These are phyloP conservation scores for Friedmanniomyces simplex DNA, from an alignment of 495 filamentous ascomycete species.

Conservation along the genomic window DNA sequence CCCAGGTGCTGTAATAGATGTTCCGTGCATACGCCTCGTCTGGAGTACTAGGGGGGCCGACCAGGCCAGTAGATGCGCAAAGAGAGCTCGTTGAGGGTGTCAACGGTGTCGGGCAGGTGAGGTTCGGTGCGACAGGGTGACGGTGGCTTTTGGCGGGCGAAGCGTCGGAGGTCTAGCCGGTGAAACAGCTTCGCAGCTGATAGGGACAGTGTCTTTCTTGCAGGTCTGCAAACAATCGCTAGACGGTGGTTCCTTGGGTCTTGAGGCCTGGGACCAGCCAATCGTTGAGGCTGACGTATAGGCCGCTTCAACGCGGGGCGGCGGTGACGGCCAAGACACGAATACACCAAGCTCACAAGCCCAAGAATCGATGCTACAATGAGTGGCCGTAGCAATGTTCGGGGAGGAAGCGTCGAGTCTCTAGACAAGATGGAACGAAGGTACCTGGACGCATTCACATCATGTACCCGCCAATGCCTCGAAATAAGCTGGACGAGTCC, in stretches of 20 bases:
- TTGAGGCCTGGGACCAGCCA: neutral
- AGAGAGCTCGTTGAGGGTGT: neutral
- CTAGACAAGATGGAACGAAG: too few relatives aligned
- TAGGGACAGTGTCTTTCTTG: neutral
- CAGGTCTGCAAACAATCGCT: neutral
- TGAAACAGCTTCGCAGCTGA: neutral
- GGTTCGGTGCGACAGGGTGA: neutral
- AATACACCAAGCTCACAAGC: too few relatives aligned
- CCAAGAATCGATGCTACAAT: too few relatives aligned
- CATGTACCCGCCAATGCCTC: too few relatives aligned
- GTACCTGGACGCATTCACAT: too few relatives aligned
- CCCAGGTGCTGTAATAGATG: neutral
- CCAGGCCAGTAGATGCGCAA: conserved; percentile 13
- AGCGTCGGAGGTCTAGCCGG: neutral
- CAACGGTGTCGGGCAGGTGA: neutral
- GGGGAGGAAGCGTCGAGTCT: too few relatives aligned
- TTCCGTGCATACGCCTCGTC: conserved; percentile 7
- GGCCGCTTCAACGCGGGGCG: too few relatives aligned
- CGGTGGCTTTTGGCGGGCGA: neutral
- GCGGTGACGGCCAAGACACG: too few relatives aligned
- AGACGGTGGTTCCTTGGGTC: neutral
- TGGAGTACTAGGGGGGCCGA: conserved; percentile 9
- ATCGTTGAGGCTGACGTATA: too few relatives aligned
- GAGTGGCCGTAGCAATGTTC: too few relatives aligned
- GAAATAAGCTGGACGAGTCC: too few relatives aligned